Evolutionary conservation across 352 stramenopile genomes (phyloP), one percentile per base, ranked within the genome.

Genomic region (Phytopythium montanum): DNA sequence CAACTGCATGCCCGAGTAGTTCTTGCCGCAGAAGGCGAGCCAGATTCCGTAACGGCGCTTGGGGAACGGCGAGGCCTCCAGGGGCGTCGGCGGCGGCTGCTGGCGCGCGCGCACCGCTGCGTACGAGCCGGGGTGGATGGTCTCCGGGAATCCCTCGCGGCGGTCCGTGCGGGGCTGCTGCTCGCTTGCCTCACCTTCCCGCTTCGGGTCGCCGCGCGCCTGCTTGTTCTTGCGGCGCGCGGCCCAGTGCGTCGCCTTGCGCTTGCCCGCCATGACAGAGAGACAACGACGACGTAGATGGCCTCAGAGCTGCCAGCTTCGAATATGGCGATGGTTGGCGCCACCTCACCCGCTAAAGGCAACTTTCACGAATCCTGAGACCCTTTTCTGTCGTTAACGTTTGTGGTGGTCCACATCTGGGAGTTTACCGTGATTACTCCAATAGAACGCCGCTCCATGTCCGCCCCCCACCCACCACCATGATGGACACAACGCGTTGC

Each of bases 1-100:
- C 85, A 95, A 90, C 65, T 97, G 88, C 84, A 95, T 93, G 26
- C 88, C 88, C 53, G 85, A 92, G 71, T 96, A 96, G 34, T 91
- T 79, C 62, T 92, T 93, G 45, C 88, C 88, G 54, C 88, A 95
- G 66, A 95, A 96, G 26, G 83, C 84, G 61, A 96, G 66, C 81
- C 89, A 90, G 42, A 96, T 65, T 28, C 78, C 88, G 56, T 95
- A 96, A 51, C 70, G 77, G 23, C 73, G 69, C 76, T 94, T 94
- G 51, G 60, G 52, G 23, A 59, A 33, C 38, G 28, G 31, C 44
- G 54, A 50, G 19, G 16, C 38, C 39, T n/a, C 59, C 31, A 13
- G 33, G n/a, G n/a, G 38, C 36, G 3, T 26, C 29, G 36, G 28
- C 31, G 29, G 48, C 36, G 46, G 66, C 60, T 50, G 58, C 53